These are phyloP conservation scores for Pseudogymnoascus sp. DNA, from an alignment of 2,329 filamentous ascomycete genomes.

Conservation along the genomic window DNA sequence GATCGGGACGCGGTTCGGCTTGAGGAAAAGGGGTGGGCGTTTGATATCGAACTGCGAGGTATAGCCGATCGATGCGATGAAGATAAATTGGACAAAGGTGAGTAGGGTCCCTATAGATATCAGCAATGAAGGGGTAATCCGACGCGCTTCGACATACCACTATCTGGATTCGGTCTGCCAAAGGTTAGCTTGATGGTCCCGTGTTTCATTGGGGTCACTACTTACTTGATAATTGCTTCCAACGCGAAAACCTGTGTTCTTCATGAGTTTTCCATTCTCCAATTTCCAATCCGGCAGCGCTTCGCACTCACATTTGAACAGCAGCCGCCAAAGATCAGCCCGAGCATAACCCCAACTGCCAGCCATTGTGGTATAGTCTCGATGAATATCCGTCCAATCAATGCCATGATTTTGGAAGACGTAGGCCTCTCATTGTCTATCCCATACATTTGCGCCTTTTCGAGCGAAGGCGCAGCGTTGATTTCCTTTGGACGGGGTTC, in stretches of 20 bases:
- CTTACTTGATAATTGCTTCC: constrained; percentile 89
- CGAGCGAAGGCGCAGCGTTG: constrained; percentile 44
- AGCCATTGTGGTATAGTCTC: constrained; percentile 55
- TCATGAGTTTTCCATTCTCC: constrained; percentile 20
- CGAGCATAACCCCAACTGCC: constrained; percentile 58
- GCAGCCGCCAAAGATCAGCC: constrained; percentile 89
- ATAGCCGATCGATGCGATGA: constrained; percentile 71
- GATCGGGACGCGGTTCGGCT: constrained; percentile 71
- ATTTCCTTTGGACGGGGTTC: constrained; percentile 40
- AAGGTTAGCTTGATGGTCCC: constrained; percentile 10
- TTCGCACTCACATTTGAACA: constrained; percentile 69
- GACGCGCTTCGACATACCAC: constrained; percentile 46
- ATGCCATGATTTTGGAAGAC: constrained; percentile 41
- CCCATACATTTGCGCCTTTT: constrained; percentile 46
- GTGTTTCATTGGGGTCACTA: constrained; percentile 16
- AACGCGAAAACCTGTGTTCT: constrained; percentile 75
- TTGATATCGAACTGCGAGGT: constrained; percentile 63
- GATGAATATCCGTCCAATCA: constrained; percentile 44
- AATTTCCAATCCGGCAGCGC: constrained; percentile 3
- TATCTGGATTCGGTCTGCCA: constrained; percentile 68
- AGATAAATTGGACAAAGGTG: constrained; percentile 82
- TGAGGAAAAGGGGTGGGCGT: constrained; percentile 62
- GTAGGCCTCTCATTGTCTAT: constrained; percentile 44
- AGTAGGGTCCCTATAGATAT: constrained; percentile 59
- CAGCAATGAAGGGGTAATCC: constrained; percentile 12